These are phyloP conservation scores for Termitomyces sp. DNA, from an alignment of 768 basidiomycete species.

Conservation along the genomic window DNA sequence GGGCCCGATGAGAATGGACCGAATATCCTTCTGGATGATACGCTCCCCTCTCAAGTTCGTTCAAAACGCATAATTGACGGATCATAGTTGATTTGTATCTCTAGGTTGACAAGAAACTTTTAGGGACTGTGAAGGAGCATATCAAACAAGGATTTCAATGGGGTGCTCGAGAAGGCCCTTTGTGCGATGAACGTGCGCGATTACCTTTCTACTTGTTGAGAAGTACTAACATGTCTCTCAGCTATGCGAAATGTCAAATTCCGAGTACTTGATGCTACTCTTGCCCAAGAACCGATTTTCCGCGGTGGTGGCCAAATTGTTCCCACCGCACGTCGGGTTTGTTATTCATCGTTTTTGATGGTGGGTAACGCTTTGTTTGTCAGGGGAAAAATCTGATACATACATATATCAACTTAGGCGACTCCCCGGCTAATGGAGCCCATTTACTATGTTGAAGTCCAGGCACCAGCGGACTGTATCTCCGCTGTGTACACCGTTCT, in stretches of 20 bases:
- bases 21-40: conserved; percentile 93
- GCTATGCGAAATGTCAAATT: conserved; percentile 99
- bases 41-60: conserved; percentile 83
- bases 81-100: neutral
- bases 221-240: conserved; percentile 23
- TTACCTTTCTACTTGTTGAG: neutral
- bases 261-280: conserved; percentile 85
- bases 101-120: conserved; percentile 88
- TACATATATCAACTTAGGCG: conserved; percentile 53
- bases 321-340: conserved; percentile 96
- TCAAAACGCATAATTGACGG: neutral
- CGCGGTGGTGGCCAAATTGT: conserved; percentile 98
- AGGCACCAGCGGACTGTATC: conserved; percentile 97
- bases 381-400: conserved; percentile 3
- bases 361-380: conserved; percentile 38
- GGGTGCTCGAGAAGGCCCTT: conserved; percentile 95
- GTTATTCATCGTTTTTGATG: conserved; percentile 99
- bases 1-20: conserved; percentile 95
- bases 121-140: conserved; percentile 87
- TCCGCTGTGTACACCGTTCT: conserved; percentile 98
- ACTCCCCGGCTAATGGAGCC: conserved; percentile 96
- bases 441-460: conserved; percentile 98
- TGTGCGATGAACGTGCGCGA: conserved; percentile 94
- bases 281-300: conserved; percentile 96
- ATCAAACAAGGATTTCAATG: conserved; percentile 99